A percentile compares a stretch with the other conserved stretches of the same genome.
Conservation (phyloP, 345 rosid species). For the Sisymbrium irio region DNA sequence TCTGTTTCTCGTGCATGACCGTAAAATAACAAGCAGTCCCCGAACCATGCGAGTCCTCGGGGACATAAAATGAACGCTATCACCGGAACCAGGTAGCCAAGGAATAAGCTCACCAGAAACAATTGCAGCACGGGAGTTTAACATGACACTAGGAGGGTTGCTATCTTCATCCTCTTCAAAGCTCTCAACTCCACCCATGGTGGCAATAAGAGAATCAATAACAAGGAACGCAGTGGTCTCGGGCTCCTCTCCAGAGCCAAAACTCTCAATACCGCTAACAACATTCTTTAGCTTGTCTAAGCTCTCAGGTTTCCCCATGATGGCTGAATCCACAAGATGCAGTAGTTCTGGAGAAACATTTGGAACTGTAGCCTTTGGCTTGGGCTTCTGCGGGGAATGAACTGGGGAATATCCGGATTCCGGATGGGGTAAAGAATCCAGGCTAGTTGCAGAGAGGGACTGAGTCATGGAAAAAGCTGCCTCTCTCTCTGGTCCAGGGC, state of each 20-base stretch:
- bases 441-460: slow-evolving; percentile 51
- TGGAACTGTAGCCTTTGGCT: slow-evolving; percentile 72
- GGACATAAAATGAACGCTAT: slow-evolving; percentile 69
- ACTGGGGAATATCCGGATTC: slow-evolving; percentile 50
- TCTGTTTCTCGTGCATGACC: slow-evolving; percentile 98
- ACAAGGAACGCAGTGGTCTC: slow-evolving; percentile 81
- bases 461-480: slow-evolving; percentile 40
- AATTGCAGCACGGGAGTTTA: slow-evolving; percentile 94
- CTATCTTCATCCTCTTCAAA: slow-evolving; percentile 92
- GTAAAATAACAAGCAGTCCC: slow-evolving; percentile 88
- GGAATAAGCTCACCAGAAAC: slow-evolving; percentile 95
- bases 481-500: slow-evolving; percentile 57
- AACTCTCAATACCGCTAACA: slow-evolving; percentile 72
- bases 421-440: slow-evolving; percentile 47
- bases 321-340: slow-evolving; percentile 98
- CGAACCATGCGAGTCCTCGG: slow-evolving; percentile 90
- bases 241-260: slow-evolving; percentile 70
- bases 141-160: slow-evolving; percentile 98
- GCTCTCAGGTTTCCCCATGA: slow-evolving; percentile 97
- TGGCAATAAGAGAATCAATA: slow-evolving; percentile 94
- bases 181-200: slow-evolving; percentile 99
- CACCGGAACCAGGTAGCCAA: slow-evolving; percentile 80
- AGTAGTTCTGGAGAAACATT: slow-evolving; percentile 96
- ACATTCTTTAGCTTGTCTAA: slow-evolving; percentile 83
- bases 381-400: slow-evolving; percentile 64